These are phyloP conservation scores for Paraphoma sp. DNA, from an alignment of 2,329 filamentous ascomycete species.

Conservation along the genomic window DNA sequence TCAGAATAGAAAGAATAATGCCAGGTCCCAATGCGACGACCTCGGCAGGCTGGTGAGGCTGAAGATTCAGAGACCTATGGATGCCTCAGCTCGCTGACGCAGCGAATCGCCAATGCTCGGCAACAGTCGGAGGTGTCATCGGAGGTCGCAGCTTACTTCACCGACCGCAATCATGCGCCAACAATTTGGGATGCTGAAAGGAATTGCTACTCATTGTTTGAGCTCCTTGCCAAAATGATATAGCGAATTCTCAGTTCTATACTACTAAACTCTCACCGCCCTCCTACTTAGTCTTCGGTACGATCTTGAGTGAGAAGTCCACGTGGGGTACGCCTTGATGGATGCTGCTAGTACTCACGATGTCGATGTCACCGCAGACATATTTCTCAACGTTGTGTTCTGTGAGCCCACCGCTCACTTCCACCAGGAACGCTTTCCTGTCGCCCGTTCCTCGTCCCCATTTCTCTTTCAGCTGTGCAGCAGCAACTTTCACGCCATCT, in stretches of 20 bases:
- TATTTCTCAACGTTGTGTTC: slow-evolving; percentile 83
- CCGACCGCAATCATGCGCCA: neutral
- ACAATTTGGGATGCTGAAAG: too few species aligned
- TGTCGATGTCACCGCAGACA: slow-evolving; percentile 85
- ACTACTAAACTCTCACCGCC: slow-evolving; percentile 19
- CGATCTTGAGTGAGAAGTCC: slow-evolving; percentile 94
- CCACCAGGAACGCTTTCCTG: slow-evolving; percentile 74
- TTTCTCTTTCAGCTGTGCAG: slow-evolving; percentile 75
- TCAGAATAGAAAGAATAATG: too few species aligned
- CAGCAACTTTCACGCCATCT: slow-evolving; percentile 76
- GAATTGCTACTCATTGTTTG: too few species aligned
- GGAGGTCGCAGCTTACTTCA: neutral
- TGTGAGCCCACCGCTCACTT: slow-evolving; percentile 90
- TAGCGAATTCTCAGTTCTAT: neutral
- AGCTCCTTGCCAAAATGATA: neutral
- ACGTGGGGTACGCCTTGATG: slow-evolving; percentile 94
- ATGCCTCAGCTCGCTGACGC: neutral
- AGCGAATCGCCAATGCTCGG: neutral
- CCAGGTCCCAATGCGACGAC: too few species aligned
- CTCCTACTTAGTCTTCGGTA: slow-evolving; percentile 50
- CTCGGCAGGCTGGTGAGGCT: neutral
- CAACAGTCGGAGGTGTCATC: neutral
- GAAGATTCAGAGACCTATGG: neutral
- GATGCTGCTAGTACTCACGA: slow-evolving; percentile 94
- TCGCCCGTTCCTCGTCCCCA: slow-evolving; percentile 71